Evolutionary conservation across 805 yeast species (phyloP).

Genomic region (Wickerhamiella lipophila): DNA sequence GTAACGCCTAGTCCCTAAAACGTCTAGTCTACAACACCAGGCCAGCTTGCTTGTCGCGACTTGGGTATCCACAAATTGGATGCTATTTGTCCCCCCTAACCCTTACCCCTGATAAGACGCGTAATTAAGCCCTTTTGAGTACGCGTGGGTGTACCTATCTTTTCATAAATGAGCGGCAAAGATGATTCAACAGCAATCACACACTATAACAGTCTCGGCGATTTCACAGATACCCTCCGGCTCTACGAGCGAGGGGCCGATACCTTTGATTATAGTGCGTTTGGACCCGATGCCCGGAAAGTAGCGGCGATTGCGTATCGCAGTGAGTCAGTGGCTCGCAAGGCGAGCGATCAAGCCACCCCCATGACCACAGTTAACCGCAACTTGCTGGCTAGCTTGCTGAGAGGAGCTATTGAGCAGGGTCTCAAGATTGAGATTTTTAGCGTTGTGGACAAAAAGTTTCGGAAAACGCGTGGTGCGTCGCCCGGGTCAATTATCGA

Average conservation of each 20-base stretch:
- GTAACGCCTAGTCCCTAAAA: no score
- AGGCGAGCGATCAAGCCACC: slow-evolving; percentile 26
- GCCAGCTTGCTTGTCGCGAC: no score
- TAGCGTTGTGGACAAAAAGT: slow-evolving; percentile 28
- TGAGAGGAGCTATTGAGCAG: slow-evolving; percentile 53
- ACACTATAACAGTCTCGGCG: neutral
- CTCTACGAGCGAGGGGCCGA: slow-evolving; percentile 65
- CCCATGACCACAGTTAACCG: slow-evolving; percentile 51
- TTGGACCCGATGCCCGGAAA: slow-evolving; percentile 63
- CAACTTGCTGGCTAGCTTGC: slow-evolving; percentile 53
- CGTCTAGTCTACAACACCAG: no score
- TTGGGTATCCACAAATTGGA: no score
- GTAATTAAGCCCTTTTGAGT: neutral
- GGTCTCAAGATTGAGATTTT: slow-evolving; percentile 75
- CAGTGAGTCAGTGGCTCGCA: slow-evolving; percentile 68
- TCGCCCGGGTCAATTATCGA: slow-evolving; percentile 84
- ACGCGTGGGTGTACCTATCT: no score
- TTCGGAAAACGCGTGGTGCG: slow-evolving; percentile 41
- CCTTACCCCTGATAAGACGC: no score
- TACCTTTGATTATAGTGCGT: slow-evolving; percentile 47
- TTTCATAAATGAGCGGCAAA: neutral
- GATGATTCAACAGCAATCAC: slow-evolving; percentile 8
- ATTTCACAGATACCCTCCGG: slow-evolving; percentile 33
- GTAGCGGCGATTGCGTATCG: slow-evolving; percentile 78
- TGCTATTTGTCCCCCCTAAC: no score